Base-by-base conservation (phyloP, 768 basidiomycete species). In the Boletus bicolor region DNA sequence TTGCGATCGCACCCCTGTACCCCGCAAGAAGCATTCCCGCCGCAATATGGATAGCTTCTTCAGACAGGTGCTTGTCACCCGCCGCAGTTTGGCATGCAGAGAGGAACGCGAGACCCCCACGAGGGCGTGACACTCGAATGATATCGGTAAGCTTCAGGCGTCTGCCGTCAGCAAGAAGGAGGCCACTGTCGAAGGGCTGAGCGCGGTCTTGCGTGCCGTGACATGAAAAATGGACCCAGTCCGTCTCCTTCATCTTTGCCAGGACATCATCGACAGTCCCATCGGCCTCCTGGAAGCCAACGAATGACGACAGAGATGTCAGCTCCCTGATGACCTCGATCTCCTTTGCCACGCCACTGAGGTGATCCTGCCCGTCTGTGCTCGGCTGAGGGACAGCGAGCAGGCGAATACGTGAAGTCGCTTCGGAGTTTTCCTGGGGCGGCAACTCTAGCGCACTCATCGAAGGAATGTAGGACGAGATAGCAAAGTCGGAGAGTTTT, bases 211-310 rank as follows among this genome's bases (percentile, higher is more conserved):
- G 65, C 7, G 38, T 30, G 4, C 66, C 73, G 34, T 74, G 73
- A 42, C 72, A 73, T 19, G 68, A 67, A 41, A 74, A 58, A 54
- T 73, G 73, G 2, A 67, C 65, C 67, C 49, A 51, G 7, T 49
- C 24, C 5, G 35, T 32, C 8, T 32, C 9, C 4, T 24, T 14
- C 50, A 51, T 39, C 7, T 44, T 37, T 1, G n/a, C 28, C 30
- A 51, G 4, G 6, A 51, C 55, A 17, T 51, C 44, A 5, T 51
- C 28, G n/a, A 53, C 30, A 1, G 43, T 56, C 8, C 30, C 55
- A 11, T 53, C 24, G 2, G 19, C 19, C 14, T 53, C 43, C 21
- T 32, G 19, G 19, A 46, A 17, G 4, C 2, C 1, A 17, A 56
- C 28, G 28, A 24, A 52, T 11, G 43, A 28, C 3, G 30, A 32